Conservation (phyloP, 306 rosid genomes). For the Quercus agrifolia region DNA sequence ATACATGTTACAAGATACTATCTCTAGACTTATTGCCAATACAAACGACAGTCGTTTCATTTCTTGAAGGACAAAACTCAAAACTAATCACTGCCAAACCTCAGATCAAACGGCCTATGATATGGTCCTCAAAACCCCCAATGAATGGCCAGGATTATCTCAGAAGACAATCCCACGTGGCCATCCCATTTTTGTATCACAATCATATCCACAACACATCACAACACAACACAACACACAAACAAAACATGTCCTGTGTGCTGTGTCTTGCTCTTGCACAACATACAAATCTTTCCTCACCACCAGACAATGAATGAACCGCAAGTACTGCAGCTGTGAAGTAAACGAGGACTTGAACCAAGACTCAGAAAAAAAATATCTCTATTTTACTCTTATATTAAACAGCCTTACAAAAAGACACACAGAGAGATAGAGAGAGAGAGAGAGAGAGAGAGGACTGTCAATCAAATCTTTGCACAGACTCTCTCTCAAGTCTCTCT, state of each 20-base stretch:
- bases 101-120: background rate
- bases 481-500: background rate
- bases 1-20: too few relatives aligned
- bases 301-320: background rate
- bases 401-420: background rate
- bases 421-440: background rate
- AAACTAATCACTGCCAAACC: too few relatives aligned
- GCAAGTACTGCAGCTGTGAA: background rate
- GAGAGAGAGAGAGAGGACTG: constrained; percentile 16
- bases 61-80: too few relatives aligned
- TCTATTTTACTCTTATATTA: background rate
- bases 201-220: background rate
- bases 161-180: too few relatives aligned
- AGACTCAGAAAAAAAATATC: constrained; percentile 1
- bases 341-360: constrained; percentile 29
- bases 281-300: background rate
- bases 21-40: too few relatives aligned
- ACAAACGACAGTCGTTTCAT: too few relatives aligned
- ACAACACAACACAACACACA: background rate
- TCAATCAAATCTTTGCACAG: constrained; percentile 33
- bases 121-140: background rate
- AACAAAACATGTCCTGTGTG: background rate
- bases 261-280: background rate
- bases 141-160: background rate
- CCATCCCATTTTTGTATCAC: background rate